A percentile compares a stretch with the other conserved stretches of the same genome.
These are phyloP conservation scores for Eucalyptus polybractea DNA, from an alignment of 345 rosid genomes.

Conservation along the genomic window DNA sequence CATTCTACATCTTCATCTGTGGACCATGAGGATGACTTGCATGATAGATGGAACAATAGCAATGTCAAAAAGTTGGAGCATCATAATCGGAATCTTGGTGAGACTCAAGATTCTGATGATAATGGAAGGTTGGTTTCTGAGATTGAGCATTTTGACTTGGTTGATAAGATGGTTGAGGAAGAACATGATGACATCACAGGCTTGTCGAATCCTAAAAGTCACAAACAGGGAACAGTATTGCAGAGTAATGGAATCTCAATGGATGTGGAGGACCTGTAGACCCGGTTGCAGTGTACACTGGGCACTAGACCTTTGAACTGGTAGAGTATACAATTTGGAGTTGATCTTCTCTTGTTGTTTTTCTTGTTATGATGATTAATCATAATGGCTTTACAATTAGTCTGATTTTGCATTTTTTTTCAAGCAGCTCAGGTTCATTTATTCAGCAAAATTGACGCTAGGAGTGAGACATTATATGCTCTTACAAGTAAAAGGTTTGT, in stretches of 20 bases:
- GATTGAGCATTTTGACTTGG: neutral
- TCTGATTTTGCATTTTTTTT: neutral
- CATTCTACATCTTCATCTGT: slow-evolving; percentile 30
- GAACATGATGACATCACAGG: neutral
- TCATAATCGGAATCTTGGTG: neutral
- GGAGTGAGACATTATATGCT: neutral
- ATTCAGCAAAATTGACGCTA: neutral
- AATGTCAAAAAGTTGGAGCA: slow-evolving; percentile 1
- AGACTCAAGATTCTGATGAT: neutral
- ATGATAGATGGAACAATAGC: slow-evolving; percentile 1
- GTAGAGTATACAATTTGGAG: neutral
- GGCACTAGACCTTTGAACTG: neutral
- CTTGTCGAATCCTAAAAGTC: neutral
- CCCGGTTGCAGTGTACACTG: neutral
- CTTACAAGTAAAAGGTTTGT: neutral
- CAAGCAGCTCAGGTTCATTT: neutral
- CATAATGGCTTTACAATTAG: neutral
- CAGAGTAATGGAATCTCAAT: neutral
- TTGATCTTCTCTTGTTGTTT: neutral
- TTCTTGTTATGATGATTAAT: neutral
- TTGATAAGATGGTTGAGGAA: neutral
- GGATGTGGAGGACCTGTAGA: neutral
- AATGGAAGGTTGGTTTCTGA: neutral
- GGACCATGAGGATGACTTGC: slow-evolving; percentile 10
- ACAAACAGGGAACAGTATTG: neutral